Evolutionary conservation across 306 rosid genomes (phyloP).

Genomic region (Castanea crenata): DNA sequence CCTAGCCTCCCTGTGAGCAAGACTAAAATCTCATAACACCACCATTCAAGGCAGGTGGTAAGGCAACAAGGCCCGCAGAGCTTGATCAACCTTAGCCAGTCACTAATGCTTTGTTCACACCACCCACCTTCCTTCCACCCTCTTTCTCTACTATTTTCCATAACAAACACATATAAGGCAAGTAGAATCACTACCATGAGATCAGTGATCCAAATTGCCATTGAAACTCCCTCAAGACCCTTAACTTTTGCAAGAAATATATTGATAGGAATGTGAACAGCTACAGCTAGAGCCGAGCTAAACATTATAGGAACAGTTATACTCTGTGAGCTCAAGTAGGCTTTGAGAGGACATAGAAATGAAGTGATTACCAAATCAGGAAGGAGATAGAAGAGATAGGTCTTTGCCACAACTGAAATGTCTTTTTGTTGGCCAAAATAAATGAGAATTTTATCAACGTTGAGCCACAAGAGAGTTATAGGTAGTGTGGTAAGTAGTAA

Average conservation of each 20-base stretch:
- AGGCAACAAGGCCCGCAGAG: constrained; percentile 84
- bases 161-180: constrained; percentile 41
- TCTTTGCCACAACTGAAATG: constrained; percentile 51
- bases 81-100: constrained; percentile 67
- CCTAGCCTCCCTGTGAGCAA: constrained; percentile 69
- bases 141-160: constrained; percentile 35
- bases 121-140: constrained; percentile 73
- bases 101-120: constrained; percentile 54
- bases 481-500: constrained; percentile 58
- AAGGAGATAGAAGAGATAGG: constrained; percentile 54
- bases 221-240: constrained; percentile 72
- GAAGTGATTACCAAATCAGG: constrained; percentile 71
- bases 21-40: constrained; percentile 89
- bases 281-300: constrained; percentile 58
- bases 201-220: constrained; percentile 83
- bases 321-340: constrained; percentile 77
- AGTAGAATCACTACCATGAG: constrained; percentile 54
- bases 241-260: constrained; percentile 54
- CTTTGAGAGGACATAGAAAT: constrained; percentile 68
- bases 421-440: constrained; percentile 70
- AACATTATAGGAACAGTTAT: constrained; percentile 76
- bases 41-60: constrained; percentile 89
- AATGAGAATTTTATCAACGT: constrained; percentile 66
- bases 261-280: constrained; percentile 70
- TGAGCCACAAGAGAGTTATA: constrained; percentile 76